These are phyloP conservation scores for Plantago elongata DNA, from an alignment of 257 asterid species.

Conservation along the genomic window DNA sequence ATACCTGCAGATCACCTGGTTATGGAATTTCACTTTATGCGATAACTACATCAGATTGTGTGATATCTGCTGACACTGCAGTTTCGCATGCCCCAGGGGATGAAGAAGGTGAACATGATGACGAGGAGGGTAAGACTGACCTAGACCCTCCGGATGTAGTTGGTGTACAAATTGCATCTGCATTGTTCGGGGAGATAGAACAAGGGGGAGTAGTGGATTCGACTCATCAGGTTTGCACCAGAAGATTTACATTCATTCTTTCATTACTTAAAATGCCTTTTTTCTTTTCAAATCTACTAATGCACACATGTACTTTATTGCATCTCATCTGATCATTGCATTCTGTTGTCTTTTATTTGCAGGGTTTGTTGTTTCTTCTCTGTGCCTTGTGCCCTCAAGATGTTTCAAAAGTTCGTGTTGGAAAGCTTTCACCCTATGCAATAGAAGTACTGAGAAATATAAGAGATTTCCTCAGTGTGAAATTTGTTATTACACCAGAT, in stretches of 20 bases:
- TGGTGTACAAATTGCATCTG: conserved; percentile 63
- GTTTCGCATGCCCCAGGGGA: conserved; percentile 42
- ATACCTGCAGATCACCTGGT: conserved; percentile 71
- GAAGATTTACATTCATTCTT: neutral
- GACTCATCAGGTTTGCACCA: conserved; percentile 71
- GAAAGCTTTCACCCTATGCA: conserved; percentile 75
- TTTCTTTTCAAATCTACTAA: neutral
- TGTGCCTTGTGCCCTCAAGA: conserved; percentile 87
- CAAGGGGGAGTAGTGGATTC: conserved; percentile 98
- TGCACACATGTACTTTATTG: neutral
- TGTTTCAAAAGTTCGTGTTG: conserved; percentile 84
- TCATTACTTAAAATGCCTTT: neutral
- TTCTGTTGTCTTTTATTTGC: conserved; percentile 17
- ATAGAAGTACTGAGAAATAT: conserved; percentile 66
- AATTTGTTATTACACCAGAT: conserved; percentile 71
- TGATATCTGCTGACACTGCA: conserved; percentile 67
- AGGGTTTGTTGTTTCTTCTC: conserved; percentile 85
- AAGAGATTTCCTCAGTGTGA: conserved; percentile 66
- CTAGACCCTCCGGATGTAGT: conserved; percentile 61
- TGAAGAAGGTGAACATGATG: conserved; percentile 34
- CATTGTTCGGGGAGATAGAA: conserved; percentile 63
- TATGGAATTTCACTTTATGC: conserved; percentile 84
- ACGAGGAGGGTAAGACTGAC: conserved; percentile 42
- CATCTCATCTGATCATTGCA: neutral
- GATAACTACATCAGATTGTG: conserved; percentile 83